Percentiles rank a stretch among this genome's conserved stretches.
phyloP scores from a whole-genome alignment of 179 eudicot genomes.

The Nepenthes alata region DNA sequence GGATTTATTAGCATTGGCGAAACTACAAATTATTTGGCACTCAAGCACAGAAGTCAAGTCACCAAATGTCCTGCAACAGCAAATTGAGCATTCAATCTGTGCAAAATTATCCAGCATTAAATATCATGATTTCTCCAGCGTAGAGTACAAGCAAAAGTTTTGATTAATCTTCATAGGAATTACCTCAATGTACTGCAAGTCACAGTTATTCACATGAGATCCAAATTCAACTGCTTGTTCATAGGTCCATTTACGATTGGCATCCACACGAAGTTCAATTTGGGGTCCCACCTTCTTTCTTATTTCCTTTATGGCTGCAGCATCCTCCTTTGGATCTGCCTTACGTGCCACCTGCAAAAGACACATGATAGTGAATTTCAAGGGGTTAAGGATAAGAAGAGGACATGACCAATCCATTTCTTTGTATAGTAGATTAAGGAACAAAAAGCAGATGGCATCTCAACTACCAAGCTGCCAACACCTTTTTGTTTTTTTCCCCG shows the following conservation, averaged over 20 bases:
- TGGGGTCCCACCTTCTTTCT: constrained; percentile 59
- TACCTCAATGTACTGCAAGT: constrained; percentile 90
- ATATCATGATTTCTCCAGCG: not conserved
- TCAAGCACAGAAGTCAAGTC: not conserved
- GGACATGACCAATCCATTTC: not conserved
- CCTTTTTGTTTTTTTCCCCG: not conserved
- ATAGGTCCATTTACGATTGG: constrained; percentile 81
- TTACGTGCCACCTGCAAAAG: constrained; percentile 72
- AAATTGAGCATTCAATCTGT: not conserved
- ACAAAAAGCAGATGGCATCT: not conserved
- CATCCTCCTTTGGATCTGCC: constrained; percentile 70
- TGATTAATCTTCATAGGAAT: not conserved
- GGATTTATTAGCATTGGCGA: not conserved
- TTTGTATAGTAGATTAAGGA: not conserved
- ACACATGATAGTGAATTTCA: not conserved
- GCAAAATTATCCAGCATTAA: not conserved
- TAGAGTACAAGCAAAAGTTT: not conserved
- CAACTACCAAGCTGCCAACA: no score
- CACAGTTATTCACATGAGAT: constrained; percentile 46
- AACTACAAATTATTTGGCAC: not conserved
- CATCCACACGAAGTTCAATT: constrained; percentile 77
- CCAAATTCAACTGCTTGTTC: constrained; percentile 68
- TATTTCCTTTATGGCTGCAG: constrained; percentile 57
- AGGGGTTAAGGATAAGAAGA: not conserved
- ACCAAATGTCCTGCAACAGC: not conserved